Evolutionary conservation across 345 rosid species (phyloP), one percentile per base, ranked within the genome.

Genomic region (Populus deltoides): DNA sequence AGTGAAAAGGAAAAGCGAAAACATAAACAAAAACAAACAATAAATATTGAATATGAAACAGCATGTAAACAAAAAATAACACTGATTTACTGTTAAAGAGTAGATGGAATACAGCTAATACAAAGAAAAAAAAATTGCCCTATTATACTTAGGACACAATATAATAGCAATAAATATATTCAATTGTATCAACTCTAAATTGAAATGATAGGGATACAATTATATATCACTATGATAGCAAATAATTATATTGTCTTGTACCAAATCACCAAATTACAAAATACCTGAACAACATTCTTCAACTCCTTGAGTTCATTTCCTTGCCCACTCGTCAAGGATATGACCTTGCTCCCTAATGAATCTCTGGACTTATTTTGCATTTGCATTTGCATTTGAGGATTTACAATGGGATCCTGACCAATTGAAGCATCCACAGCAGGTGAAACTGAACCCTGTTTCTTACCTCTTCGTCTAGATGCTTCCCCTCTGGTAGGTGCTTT

Each of bases 381-480:
- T 65, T 75, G 88, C 12, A 57, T 83, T 65, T 75, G 88, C 12
- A 68, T 55, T 65, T 72, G 85, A 36, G 49, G 75, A 72, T 65
- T 80, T 68, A 77, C 5, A 71, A 80, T 82, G 12, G 53, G 76
- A 78, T 84, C 90, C 68, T 68, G 81, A 70, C 75, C 77, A 73
- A 73, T 78, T 10, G 81, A 77, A 68, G 75, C 76, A 75, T 86
- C 87, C 70, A 51, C 65, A 65, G 81, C 75, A 61, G 78, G 79
- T 66, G 76, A 80, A 33, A 76, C 74, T 22, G 71, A 78, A 71
- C 76, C 86, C 67, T 74, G 85, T 75, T 85, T 86, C 78, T 77
- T 87, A 68, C 87, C 89, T 71, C 92, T 77, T 27, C 83, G 85
- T 38, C 82, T 78, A 35, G 87, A 85, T 66, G 85, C 75, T 81